Evolutionary conservation across 257 asterid species (phyloP), one percentile per base, ranked within the genome.

Genomic region (Capsicum pubescens): DNA sequence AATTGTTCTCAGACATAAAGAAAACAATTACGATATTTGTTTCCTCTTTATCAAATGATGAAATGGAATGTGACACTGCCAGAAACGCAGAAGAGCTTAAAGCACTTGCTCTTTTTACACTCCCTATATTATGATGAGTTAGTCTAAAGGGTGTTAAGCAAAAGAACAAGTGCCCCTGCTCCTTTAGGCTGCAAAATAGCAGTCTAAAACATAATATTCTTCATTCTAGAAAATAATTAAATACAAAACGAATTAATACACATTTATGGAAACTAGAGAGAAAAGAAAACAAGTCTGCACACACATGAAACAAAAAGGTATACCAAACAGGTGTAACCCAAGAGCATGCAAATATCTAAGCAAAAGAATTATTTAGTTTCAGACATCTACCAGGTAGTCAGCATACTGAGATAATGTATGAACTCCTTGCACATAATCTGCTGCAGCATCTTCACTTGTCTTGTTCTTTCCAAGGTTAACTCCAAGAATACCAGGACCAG

Each of bases 371-470:
- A 83, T 32, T 58, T 54, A 4, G 7, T 21, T 81, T 72, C 14
- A 36, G 66, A 19, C 74, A 71, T 74, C 57, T 93, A 97, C 99
- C 98, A 97, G 87, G 90, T 97, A 97, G 91, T 95, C 99, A 82
- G 99, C 99, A 89, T 95, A 97, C 76, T 97, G 99, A 44, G 99
- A 97, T 87, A 97, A 85, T 10, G 99, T 95, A 86, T 97, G 99
- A 83, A 97, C 99, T 84, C 99, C 99, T 95, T 97, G 99, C 19
- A 97, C 99, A 80, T 97, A 97, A 91, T 97, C 99, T 6, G 96
- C 92, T 14, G 95, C 92, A 80, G 99, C 98, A 89, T 97, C 98
- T 91, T 97, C 99, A 88, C 97, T 95, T 19, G 91, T 90, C 91
- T 97, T 97, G 88, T 97, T 97, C 90, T 97, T 97, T 84, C 99